Evolutionary conservation across 768 basidiomycete species (phyloP), one percentile per base, ranked within the genome.

Genomic region (Podaxis pistillaris): DNA sequence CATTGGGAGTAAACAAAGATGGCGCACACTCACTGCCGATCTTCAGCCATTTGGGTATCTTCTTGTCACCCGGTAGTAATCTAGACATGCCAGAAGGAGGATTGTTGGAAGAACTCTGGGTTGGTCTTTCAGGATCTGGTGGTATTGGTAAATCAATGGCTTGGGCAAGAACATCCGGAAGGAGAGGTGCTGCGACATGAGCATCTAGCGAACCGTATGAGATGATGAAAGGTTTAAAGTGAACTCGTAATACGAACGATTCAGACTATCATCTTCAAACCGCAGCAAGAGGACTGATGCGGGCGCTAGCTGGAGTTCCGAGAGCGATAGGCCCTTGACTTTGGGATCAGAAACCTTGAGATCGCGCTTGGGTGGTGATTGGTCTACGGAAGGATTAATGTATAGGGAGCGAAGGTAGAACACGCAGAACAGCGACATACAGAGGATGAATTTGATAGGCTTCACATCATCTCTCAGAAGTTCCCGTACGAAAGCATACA

Each of bases 401-500:
- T 11, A 44, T 54, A 47, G 51, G 8, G 36, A 26, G 24, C 37
- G 56, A 49, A 50, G 6, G n/a, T n/a, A 4, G 13, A 15, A 37
- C 17, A 52, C 7, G 60, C 33, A n/a, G 33, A 40, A 53, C 33
- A 15, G 59, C 1, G 37, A 81, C 87, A 57, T 68, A 95, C 94
- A 96, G 41, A 96, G 79, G 41, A 94, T 80, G 68, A 94, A 96
- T 68, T 93, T 93, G 74, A 85, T 84, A 2, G 87, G 81, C 71
- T 91, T 86, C 50, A 87, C 85, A 64, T 93, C 91, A 60, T 91
- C 90, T 47, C 85, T 77, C 37, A 96, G 76, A 22, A 85, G 83
- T 36, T 79, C 75, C 37, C 89, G 83, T 57, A 94, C 92, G 65
- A 95, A 95, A 9, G 90, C 91, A 71, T 96, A 96, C 8, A 96